Evolutionary conservation across 2,329 filamentous ascomycete species (phyloP).

Genomic region (Aspergillus tubingensis): DNA sequence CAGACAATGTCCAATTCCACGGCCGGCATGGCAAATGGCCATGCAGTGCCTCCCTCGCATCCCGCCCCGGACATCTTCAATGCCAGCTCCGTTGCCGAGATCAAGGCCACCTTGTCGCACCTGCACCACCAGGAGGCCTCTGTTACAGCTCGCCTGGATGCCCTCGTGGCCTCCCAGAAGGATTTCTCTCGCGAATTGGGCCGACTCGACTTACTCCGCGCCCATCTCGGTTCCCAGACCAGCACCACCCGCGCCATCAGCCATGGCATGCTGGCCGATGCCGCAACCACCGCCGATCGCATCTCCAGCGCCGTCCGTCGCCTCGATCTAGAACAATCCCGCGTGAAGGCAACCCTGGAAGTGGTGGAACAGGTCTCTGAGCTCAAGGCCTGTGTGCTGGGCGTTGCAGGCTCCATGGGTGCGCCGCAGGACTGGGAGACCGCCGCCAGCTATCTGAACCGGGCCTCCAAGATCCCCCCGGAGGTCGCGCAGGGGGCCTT

Average conservation of each 20-base stretch:
- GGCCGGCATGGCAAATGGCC: slow-evolving; percentile 29
- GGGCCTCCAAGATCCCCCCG: slow-evolving; percentile 77
- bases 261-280: slow-evolving; percentile 85
- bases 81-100: slow-evolving; percentile 74
- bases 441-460: slow-evolving; percentile 82
- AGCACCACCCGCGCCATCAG: slow-evolving; percentile 80
- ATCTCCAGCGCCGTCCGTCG: slow-evolving; percentile 84
- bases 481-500: slow-evolving; percentile 82
- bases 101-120: slow-evolving; percentile 73
- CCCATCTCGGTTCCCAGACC: slow-evolving; percentile 82
- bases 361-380: slow-evolving; percentile 97
- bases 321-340: slow-evolving; percentile 86
- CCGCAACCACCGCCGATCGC: slow-evolving; percentile 79
- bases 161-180: slow-evolving; percentile 77
- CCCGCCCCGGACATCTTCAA: slow-evolving; percentile 57
- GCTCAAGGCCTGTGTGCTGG: slow-evolving; percentile 93
- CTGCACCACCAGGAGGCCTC: slow-evolving; percentile 75
- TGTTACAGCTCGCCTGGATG: slow-evolving; percentile 73
- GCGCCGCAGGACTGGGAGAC: slow-evolving; percentile 98
- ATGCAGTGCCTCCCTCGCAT: slow-evolving; percentile 17
- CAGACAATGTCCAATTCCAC: slow-evolving; percentile 25
- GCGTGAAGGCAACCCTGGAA: slow-evolving; percentile 84
- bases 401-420: slow-evolving; percentile 94
- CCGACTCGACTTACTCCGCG: slow-evolving; percentile 84
- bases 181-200: slow-evolving; percentile 84